Percentiles rank a stretch among this genome's conserved stretches.
These are phyloP conservation scores for Trametes pubescens DNA, from an alignment of 1,284 basidiomycete genomes.

Conservation along the genomic window DNA sequence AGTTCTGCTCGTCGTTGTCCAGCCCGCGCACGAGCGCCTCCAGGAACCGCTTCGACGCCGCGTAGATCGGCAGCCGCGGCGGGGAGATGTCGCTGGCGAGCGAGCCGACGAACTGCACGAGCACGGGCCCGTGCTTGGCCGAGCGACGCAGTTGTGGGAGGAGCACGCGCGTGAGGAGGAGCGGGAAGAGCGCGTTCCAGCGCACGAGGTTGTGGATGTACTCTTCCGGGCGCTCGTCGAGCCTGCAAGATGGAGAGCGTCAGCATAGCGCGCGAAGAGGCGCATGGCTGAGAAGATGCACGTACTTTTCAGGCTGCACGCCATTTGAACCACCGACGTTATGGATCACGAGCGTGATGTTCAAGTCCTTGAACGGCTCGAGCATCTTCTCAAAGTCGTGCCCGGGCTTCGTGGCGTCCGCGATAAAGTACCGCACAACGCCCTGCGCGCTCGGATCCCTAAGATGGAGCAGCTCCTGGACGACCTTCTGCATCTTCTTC, in stretches of 20 bases:
- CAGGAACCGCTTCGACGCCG: slow-evolving; percentile 39
- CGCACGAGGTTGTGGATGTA: slow-evolving; percentile 31
- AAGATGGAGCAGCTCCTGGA: slow-evolving; percentile 32
- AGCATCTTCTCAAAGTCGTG: slow-evolving; percentile 37
- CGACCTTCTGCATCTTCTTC: slow-evolving; percentile 39
- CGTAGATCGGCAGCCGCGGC: slow-evolving; percentile 37
- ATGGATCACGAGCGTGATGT: slow-evolving; percentile 43
- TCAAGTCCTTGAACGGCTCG: slow-evolving; percentile 36
- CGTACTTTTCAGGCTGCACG: slow-evolving; percentile 29
- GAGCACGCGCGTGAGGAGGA: slow-evolving; percentile 40
- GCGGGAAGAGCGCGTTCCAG: slow-evolving; percentile 39
- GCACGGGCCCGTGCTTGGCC: slow-evolving; percentile 35
- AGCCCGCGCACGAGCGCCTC: slow-evolving; percentile 36
- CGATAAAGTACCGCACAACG: slow-evolving; percentile 40
- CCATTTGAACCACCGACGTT: slow-evolving; percentile 40
- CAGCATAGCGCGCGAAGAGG: background rate
- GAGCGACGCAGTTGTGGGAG: slow-evolving; percentile 38
- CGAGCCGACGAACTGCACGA: slow-evolving; percentile 40
- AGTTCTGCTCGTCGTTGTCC: slow-evolving; percentile 38
- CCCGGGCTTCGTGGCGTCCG: slow-evolving; percentile 34
- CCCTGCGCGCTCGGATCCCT: slow-evolving; percentile 16
- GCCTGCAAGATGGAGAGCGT: slow-evolving; percentile 17
- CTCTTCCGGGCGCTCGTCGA: slow-evolving; percentile 35
- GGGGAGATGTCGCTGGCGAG: slow-evolving; percentile 34
- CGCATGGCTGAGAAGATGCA: no score